Percentiles rank a stretch among this genome's conserved stretches.
Evolutionary conservation across 495 filamentous ascomycete genomes (phyloP).

Genomic region (Aspergillus egyptiacus): DNA sequence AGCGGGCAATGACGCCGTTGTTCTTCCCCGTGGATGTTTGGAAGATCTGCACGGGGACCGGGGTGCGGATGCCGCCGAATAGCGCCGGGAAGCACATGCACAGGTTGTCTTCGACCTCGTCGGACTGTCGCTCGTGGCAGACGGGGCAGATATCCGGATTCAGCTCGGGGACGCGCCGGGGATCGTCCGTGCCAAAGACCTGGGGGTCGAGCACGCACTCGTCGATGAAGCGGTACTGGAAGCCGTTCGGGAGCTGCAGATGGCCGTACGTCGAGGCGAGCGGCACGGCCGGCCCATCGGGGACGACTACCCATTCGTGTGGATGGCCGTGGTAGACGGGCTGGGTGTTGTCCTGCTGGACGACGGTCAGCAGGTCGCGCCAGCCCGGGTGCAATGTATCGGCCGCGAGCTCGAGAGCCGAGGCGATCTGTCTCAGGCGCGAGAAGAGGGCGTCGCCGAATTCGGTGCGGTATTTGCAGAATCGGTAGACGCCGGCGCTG

Average conservation of each 20-base stretch:
- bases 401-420: conserved; percentile 17
- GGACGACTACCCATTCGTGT: conserved; percentile 18
- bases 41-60: conserved; percentile 15
- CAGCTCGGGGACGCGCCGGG: conserved; percentile 9
- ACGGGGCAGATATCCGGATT: conserved; percentile 12
- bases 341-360: conserved; percentile 13
- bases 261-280: conserved; percentile 14
- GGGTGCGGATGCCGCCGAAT: conserved; percentile 15
- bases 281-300: conserved; percentile 6
- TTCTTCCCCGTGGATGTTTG: conserved; percentile 20
- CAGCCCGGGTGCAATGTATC: conserved; percentile 21
- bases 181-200: conserved; percentile 12
- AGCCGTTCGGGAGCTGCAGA: conserved; percentile 11
- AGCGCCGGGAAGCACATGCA: conserved; percentile 18
- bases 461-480: conserved; percentile 22
- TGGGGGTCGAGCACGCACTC: conserved; percentile 14
- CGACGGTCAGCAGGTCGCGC: conserved; percentile 15
- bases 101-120: conserved; percentile 17
- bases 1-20: conserved; percentile 21
- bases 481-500: conserved; percentile 18
- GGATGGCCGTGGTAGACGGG: conserved; percentile 15
- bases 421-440: conserved; percentile 12
- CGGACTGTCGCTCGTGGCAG: conserved; percentile 16
- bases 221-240: conserved; percentile 20
- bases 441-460: conserved; percentile 15